Conservation (phyloP, 495 filamentous ascomycete species). For the Neohortaea acidophila region DNA sequence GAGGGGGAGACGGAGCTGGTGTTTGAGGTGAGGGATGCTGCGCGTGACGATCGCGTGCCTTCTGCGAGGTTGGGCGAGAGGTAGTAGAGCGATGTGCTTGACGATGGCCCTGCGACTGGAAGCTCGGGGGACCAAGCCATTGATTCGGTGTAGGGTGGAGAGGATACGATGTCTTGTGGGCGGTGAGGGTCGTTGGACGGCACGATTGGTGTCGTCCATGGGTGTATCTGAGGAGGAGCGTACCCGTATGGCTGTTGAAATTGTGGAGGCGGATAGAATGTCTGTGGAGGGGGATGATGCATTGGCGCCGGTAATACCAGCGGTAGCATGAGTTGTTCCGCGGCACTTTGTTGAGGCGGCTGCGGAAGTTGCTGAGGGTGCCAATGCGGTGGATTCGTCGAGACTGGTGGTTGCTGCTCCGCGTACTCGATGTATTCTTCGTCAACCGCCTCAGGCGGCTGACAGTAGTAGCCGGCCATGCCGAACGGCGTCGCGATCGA, state of each 20-base stretch:
- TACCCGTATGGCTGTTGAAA: not conserved
- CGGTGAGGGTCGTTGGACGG: constrained; percentile 8
- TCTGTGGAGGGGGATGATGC: not conserved
- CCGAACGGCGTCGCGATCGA: no score
- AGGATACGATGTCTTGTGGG: not conserved
- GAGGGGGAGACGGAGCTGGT: constrained; percentile 9
- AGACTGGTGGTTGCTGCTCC: no score
- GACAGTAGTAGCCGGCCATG: no score
- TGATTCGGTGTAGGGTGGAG: constrained; percentile 3
- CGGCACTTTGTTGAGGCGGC: no score
- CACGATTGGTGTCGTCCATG: constrained; percentile 5
- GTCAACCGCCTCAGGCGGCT: no score
- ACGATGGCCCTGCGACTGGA: constrained; percentile 5
- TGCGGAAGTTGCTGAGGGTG: no score
- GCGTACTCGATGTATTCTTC: no score
- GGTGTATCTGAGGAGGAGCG: not conserved
- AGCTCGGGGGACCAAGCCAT: not conserved
- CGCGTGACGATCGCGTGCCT: constrained; percentile 1
- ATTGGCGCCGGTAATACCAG: no score
- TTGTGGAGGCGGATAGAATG: constrained; percentile 1
- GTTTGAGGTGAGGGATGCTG: constrained; percentile 6
- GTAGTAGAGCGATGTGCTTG: not conserved
- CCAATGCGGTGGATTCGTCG: no score
- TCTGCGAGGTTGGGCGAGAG: constrained; percentile 9
- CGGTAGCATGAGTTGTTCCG: no score